These are phyloP conservation scores for Moesziomyces globuligerus DNA, from an alignment of 1,284 basidiomycete species.

Conservation along the genomic window DNA sequence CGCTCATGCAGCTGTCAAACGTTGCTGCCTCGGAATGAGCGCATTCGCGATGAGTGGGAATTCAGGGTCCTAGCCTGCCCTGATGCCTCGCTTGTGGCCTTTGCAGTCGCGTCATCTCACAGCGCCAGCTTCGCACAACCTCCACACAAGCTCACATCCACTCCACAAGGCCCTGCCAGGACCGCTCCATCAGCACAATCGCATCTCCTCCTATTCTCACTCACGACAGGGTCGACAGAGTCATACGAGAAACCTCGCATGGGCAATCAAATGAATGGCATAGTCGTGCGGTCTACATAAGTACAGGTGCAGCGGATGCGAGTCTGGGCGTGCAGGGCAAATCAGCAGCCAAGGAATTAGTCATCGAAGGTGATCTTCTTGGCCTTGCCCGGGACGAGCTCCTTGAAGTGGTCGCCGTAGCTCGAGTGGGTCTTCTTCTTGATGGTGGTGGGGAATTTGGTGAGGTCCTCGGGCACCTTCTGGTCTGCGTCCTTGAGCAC, in stretches of 20 bases:
- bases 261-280: background rate
- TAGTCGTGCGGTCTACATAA: background rate
- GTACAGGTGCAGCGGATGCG: background rate
- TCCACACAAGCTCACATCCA: constrained; percentile 11
- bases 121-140: constrained; percentile 12
- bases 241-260: background rate
- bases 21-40: background rate
- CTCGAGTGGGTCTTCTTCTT: constrained; percentile 91
- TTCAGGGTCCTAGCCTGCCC: constrained; percentile 40
- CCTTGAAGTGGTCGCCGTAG: constrained; percentile 68
- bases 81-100: background rate
- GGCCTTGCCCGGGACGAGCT: constrained; percentile 76
- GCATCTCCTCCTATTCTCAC: background rate
- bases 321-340: background rate
- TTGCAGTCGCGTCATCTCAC: constrained; percentile 31
- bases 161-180: constrained; percentile 1
- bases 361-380: constrained; percentile 71
- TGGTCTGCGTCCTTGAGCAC: constrained; percentile 89
- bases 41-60: constrained; percentile 4
- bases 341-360: constrained; percentile 13
- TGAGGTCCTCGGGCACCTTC: constrained; percentile 77
- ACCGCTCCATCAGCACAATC: no score
- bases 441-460: constrained; percentile 91
- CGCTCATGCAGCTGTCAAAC: constrained; percentile 22
- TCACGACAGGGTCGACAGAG: background rate